These are phyloP conservation scores for Arabis alpina DNA, from an alignment of 345 rosid genomes.

Conservation along the genomic window DNA sequence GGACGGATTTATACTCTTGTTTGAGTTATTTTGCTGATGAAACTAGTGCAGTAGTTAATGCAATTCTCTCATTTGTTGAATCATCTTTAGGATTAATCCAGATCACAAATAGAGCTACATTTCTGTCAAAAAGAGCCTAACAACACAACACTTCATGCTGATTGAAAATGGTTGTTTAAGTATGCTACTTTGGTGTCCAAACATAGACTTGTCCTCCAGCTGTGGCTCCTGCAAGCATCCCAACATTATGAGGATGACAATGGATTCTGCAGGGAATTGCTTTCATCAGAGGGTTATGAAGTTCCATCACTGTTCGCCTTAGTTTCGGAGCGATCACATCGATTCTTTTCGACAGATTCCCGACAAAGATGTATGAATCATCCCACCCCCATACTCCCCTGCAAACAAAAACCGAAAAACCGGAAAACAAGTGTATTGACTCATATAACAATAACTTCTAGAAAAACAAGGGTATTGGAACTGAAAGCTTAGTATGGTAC, in stretches of 20 bases:
- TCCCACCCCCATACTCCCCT: constrained; percentile 97
- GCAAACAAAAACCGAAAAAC: constrained; percentile 26
- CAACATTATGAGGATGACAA: constrained; percentile 68
- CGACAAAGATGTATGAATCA: constrained; percentile 69
- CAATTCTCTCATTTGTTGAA: background rate
- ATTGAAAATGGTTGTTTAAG: background rate
- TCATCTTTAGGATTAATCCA: background rate
- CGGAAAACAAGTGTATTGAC: background rate
- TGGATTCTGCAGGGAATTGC: constrained; percentile 78
- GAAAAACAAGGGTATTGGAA: background rate
- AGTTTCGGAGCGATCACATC: constrained; percentile 60
- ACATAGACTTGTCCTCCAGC: constrained; percentile 72
- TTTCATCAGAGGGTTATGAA: constrained; percentile 49
- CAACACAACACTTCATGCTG: background rate
- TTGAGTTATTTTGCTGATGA: background rate
- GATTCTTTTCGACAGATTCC: constrained; percentile 61
- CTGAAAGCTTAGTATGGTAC: background rate
- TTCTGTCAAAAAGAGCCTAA: background rate
- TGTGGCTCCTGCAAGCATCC: constrained; percentile 75
- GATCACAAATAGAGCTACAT: background rate
- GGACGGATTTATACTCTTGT: background rate
- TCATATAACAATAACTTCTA: background rate
- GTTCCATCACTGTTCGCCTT: constrained; percentile 46
- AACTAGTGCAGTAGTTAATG: constrained; percentile 1
- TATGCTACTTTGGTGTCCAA: constrained; percentile 50